Evolutionary conservation across 2,329 filamentous ascomycete genomes (phyloP).

Genomic region (Ceratocystis papillata): DNA sequence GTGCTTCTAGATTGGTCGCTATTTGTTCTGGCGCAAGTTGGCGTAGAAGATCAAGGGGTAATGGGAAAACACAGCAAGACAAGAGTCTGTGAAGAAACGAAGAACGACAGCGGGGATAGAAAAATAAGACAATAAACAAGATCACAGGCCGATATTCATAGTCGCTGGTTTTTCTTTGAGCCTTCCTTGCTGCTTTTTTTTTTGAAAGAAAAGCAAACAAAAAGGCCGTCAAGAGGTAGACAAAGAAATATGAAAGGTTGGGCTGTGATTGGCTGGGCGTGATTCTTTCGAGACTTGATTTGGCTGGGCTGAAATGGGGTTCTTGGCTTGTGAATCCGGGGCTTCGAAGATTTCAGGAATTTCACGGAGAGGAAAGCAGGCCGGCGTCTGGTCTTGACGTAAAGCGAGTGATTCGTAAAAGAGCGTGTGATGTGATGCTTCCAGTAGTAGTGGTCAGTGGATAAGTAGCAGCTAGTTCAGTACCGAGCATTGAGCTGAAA

Average conservation of each 20-base stretch:
- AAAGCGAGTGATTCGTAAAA: background rate
- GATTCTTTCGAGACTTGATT: background rate
- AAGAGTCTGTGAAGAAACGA: background rate
- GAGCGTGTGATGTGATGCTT: background rate
- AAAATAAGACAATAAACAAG: background rate
- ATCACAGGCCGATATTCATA: constrained; percentile 7
- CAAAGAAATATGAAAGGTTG: background rate
- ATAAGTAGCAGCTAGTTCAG: background rate
- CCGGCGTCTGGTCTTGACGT: background rate
- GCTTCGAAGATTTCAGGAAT: background rate
- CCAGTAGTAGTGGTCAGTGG: background rate
- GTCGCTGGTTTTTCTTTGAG: background rate
- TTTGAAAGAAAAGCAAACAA: background rate
- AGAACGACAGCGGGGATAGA: background rate
- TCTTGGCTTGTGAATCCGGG: background rate
- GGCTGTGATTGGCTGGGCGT: background rate
- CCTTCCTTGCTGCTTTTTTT: background rate
- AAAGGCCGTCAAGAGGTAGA: background rate
- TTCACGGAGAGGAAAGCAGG: background rate
- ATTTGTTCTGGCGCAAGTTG: background rate
- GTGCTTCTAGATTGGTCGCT: background rate
- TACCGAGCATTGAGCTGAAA: background rate
- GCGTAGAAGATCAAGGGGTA: background rate
- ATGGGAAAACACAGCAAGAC: background rate
- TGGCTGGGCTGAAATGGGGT: background rate